Base-by-base conservation (phyloP, 352 stramenopile genomes). In the Pythium graminicola region DNA sequence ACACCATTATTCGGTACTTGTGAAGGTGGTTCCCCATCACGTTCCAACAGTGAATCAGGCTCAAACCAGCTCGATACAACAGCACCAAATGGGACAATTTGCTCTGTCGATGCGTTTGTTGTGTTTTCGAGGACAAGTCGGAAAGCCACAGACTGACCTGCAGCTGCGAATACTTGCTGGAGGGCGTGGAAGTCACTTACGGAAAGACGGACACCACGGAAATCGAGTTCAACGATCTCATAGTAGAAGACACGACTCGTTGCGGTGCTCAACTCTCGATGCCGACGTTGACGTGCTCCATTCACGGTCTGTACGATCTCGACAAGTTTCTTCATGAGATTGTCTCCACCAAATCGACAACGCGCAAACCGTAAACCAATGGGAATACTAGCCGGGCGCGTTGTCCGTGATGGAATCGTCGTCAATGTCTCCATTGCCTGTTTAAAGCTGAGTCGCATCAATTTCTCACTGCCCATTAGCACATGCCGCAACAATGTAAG, bases 301-400 rank as follows among this genome's bases (percentile, higher is more conserved):
- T 48, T 43, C 4, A 64, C 41, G 1, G 17, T 36, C 13, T 55
- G 4, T 4, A 57, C 29, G 8, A 59, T 6, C 6, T 46, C 43
- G 0, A 54, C 28, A 6, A 64, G 1, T 9, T 19, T 17, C 5
- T n/a, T 19, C 1, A 64, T 10, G 8, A 44, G 35, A 8, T 50
- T 26, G 2, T 4, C 10, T 6, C 27, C 35, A 26, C 2, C 3
- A 11, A 54, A 48, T 1, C 36, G 23, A 22, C 62, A 68, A 2
- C 50, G 38, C 1, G 48, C 55, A 40, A 81, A 77, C 44, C 66
- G 51, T 16, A 81, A 39, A 29, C 39, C 51, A 10, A 81, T 57
- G 16, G 55, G 28, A 11, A 80, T 54, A 0, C 2, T 49, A 9
- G 11, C 44, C 24, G 55, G 32, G 27, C 33, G 38, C 33, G 26